These are phyloP conservation scores for Protostelium mycophagum DNA, from an alignment of 78 protist species.

Conservation along the genomic window DNA sequence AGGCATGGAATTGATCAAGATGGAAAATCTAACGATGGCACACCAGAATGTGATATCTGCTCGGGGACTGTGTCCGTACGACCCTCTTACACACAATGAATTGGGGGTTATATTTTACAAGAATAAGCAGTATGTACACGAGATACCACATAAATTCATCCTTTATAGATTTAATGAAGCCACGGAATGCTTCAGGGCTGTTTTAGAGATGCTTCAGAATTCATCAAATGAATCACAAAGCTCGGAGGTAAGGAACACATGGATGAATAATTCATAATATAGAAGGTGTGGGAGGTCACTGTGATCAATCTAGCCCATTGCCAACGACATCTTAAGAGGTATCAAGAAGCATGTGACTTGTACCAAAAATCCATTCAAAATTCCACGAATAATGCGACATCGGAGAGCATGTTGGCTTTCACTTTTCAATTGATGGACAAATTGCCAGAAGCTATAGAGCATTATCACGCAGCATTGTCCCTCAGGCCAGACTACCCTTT, in stretches of 20 bases:
- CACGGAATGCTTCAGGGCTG: background rate
- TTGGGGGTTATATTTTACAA: conserved; percentile 44
- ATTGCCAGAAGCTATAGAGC: conserved; percentile 47
- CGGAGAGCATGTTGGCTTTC: conserved; percentile 24
- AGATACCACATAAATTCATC: background rate
- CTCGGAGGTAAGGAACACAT: background rate
- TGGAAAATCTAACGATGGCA: conserved; percentile 39
- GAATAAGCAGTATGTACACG: conserved; percentile 8
- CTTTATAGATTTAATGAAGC: background rate
- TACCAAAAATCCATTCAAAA: conserved; percentile 18
- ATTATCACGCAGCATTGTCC: conserved; percentile 37
- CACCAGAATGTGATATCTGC: conserved; percentile 33
- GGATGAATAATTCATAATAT: background rate
- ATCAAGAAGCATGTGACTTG: conserved; percentile 11
- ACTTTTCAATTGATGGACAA: conserved; percentile 39
- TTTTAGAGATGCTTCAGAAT: background rate
- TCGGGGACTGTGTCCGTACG: conserved; percentile 40
- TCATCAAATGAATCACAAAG: background rate
- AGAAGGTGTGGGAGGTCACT: conserved; percentile 43
- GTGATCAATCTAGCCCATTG: conserved; percentile 44
- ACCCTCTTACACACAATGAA: conserved; percentile 51
- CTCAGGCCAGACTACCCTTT: conserved; percentile 1
- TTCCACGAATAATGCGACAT: conserved; percentile 25
- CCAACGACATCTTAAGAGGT: conserved; percentile 28
- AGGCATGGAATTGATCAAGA: conserved; percentile 56